Percentiles rank a stretch among this genome's conserved stretches.
Evolutionary conservation across 2,329 filamentous ascomycete genomes (phyloP).

Genomic region (Neonectria ditissima): DNA sequence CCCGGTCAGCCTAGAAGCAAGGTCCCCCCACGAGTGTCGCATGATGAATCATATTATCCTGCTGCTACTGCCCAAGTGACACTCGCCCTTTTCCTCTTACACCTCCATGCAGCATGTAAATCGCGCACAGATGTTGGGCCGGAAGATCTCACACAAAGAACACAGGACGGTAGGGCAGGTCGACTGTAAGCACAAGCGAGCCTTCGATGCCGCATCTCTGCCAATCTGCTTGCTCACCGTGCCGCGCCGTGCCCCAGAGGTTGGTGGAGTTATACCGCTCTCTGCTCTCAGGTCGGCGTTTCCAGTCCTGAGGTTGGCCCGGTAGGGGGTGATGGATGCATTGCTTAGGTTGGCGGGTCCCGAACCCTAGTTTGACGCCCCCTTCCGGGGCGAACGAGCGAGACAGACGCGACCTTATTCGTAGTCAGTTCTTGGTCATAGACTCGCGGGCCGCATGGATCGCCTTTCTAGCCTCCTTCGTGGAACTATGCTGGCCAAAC

Average conservation of each 20-base stretch:
- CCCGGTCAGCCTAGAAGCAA: slow-evolving; percentile 3
- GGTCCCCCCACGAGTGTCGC: slow-evolving; percentile 5
- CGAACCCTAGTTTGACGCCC: slow-evolving; percentile 3
- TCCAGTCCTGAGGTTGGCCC: slow-evolving; percentile 3
- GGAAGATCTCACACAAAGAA: slow-evolving; percentile 5
- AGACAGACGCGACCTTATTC: not conserved
- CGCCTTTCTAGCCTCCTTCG: slow-evolving; percentile 17
- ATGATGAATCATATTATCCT: slow-evolving; percentile 24
- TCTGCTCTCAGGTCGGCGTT: not conserved
- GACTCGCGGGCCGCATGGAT: slow-evolving; percentile 11
- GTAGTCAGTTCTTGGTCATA: slow-evolving; percentile 3
- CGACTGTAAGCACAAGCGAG: slow-evolving; percentile 16
- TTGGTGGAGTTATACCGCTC: not conserved
- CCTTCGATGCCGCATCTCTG: slow-evolving; percentile 15
- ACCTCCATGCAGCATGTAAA: slow-evolving; percentile 23
- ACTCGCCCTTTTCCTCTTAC: not conserved
- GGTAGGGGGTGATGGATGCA: not conserved
- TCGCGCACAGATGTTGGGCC: slow-evolving; percentile 21
- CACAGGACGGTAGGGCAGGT: slow-evolving; percentile 8
- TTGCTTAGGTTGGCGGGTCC: slow-evolving; percentile 18
- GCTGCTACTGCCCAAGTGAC: slow-evolving; percentile 15
- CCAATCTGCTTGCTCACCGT: slow-evolving; percentile 9
- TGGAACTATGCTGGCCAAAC: slow-evolving; percentile 12
- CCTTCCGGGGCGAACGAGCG: not conserved
- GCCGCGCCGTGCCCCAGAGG: not conserved